Evolutionary conservation across 805 yeast genomes (phyloP).

Genomic region (Vanderwaltozyma verrucispora): DNA sequence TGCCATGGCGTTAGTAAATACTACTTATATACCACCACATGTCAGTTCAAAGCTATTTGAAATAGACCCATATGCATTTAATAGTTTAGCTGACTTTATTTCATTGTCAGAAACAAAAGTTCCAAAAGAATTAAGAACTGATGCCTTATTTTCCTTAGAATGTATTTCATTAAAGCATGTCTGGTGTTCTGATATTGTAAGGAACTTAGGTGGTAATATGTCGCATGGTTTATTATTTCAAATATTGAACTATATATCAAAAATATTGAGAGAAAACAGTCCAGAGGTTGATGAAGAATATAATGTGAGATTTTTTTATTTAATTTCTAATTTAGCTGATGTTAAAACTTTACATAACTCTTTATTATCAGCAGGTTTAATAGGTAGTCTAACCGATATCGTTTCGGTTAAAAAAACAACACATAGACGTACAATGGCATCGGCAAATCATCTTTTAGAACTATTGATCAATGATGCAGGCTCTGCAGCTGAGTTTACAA

Average conservation of each 20-base stretch:
- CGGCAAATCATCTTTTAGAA: conserved; percentile 51
- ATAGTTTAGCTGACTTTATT: conserved; percentile 61
- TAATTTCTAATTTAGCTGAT: conserved; percentile 52
- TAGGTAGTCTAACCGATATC: conserved; percentile 55
- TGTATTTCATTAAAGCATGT: conserved; percentile 54
- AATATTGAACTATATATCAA: conserved; percentile 52
- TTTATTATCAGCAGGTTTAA: conserved; percentile 64
- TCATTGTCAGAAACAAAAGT: conserved; percentile 49
- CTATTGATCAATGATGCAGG: conserved; percentile 36
- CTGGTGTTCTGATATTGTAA: conserved; percentile 67
- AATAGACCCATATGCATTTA: conserved; percentile 59
- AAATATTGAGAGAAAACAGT: conserved; percentile 36
- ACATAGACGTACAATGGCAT: conserved; percentile 47
- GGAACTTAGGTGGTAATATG: conserved; percentile 76
- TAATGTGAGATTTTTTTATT: conserved; percentile 41
- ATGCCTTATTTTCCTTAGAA: conserved; percentile 59
- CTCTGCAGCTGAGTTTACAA: conserved; percentile 51
- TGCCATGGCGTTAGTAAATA: conserved; percentile 54
- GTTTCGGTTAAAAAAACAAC: conserved; percentile 41
- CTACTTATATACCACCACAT: conserved; percentile 45
- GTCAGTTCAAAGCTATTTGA: conserved; percentile 60
- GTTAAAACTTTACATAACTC: conserved; percentile 45
- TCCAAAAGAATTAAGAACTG: conserved; percentile 42
- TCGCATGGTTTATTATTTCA: conserved; percentile 77
- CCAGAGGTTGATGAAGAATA: conserved; percentile 37